Evolutionary conservation across 2,329 filamentous ascomycete species (phyloP), one percentile per base, ranked within the genome.

Genomic region (Gremmenia infestans): DNA sequence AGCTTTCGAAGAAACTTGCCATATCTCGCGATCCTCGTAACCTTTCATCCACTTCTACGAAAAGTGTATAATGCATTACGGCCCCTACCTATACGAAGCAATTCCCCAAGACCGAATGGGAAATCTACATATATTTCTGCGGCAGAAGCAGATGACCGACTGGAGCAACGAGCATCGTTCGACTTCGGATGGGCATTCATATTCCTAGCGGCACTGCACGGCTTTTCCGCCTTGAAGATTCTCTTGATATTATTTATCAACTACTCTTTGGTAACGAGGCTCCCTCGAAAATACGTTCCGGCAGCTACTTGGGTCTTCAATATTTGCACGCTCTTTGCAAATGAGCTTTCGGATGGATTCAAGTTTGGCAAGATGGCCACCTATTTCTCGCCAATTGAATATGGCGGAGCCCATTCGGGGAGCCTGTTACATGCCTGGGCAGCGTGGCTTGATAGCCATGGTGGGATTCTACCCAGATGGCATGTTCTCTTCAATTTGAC

Each of bases 401-500:
- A 39, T 6, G 53, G 53, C 5, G 53, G 42, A 11, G 22, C 50
- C 12, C 51, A 53, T 28, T 17, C 53, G 25, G 55, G 42, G n/a
- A 55, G 46, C 32, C 7, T 50, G 3, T 12, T 67, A 4, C 56
- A 67, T 40, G 55, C 23, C 11, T 87, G 87, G 77, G 91, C 85
- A 7, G 75, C 77, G 45, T 88, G 82, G 76, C 75, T 97, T 15
- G 94, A 99, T 72, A 78, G 80, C 52, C 87, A 87, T 62, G 85
- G 90, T 7, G 94, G 94, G 0, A 75, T 99, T n/a, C 85, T 96
- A 69, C 79, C 87, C 0, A 82, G 93, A 57, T 99, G 94, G 94
- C 91, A 97, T 71, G 86, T 99, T n/a, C 80, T 97, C 5, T 99
- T 99, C 79, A 99, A 99, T 68, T 84, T 99, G 59, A 97, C 93